A percentile compares a stretch with the other conserved stretches of the same genome.
phyloP scores from a whole-genome alignment of 768 basidiomycete genomes.

The Mycena vulgaris region DNA sequence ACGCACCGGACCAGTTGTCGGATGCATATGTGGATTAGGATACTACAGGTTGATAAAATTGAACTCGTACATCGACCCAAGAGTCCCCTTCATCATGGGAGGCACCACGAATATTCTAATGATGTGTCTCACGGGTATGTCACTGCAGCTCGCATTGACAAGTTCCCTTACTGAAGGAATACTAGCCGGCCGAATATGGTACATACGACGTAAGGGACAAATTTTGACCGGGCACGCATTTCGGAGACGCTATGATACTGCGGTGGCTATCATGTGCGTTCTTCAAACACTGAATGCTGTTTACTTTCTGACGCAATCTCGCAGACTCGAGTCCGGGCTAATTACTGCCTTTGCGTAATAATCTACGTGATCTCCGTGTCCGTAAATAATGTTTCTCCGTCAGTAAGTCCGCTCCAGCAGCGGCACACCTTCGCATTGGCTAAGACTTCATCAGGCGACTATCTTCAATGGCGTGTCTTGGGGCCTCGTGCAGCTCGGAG shows the following conservation, averaged over 20 bases:
- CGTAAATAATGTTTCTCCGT: neutral
- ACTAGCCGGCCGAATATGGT: slow-evolving; percentile 25
- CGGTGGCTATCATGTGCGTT: slow-evolving; percentile 21
- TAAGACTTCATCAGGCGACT: neutral
- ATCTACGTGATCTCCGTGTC: slow-evolving; percentile 20
- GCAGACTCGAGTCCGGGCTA: slow-evolving; percentile 23
- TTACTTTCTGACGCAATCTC: neutral
- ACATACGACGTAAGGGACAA: slow-evolving; percentile 9
- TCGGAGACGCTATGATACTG: slow-evolving; percentile 11
- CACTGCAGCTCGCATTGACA: neutral
- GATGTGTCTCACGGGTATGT: slow-evolving; percentile 19
- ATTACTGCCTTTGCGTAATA: slow-evolving; percentile 22
- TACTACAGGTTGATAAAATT: slow-evolving; percentile 3
- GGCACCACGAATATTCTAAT: slow-evolving; percentile 15
- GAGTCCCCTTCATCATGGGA: slow-evolving; percentile 24
- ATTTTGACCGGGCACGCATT: neutral
- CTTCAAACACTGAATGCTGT: neutral
- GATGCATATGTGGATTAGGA: slow-evolving; percentile 9
- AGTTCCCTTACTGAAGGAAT: neutral
- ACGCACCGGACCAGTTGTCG: neutral
- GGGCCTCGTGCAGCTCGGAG: slow-evolving; percentile 25
- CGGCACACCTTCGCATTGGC: neutral
- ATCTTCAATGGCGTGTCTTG: slow-evolving; percentile 26
- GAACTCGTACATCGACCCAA: neutral
- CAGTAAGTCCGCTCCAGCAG: slow-evolving; percentile 4